Evolutionary conservation across 176 grass and related monocot species (phyloP).

Genomic region (Cenchrus purpureus): DNA sequence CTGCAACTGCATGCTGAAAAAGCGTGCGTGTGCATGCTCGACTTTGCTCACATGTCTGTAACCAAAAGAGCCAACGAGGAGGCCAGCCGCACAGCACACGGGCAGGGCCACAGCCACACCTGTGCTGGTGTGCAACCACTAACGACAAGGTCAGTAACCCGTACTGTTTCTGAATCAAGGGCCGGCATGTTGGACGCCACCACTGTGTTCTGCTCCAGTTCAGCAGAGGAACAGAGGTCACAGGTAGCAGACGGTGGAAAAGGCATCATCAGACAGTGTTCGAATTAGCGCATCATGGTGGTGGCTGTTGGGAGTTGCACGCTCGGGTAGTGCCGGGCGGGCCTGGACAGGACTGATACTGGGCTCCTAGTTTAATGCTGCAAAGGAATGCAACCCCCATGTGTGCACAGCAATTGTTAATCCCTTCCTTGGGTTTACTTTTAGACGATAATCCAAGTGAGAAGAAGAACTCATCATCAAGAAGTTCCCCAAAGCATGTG

Average conservation of each 20-base stretch:
- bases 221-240: slow-evolving; percentile 9
- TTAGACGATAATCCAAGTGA: background rate
- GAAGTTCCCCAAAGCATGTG: slow-evolving; percentile 13
- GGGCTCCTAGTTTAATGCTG: background rate
- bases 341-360: background rate
- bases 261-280: slow-evolving; percentile 35
- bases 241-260: background rate
- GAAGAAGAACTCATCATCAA: background rate
- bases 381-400: background rate
- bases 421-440: slow-evolving; percentile 2
- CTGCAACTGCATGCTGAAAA: background rate
- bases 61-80: background rate
- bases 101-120: background rate
- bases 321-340: background rate
- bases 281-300: slow-evolving; percentile 51
- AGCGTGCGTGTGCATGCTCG: background rate
- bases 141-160: slow-evolving; percentile 18
- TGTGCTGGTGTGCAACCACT: background rate
- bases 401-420: background rate
- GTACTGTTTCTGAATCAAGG: slow-evolving; percentile 37
- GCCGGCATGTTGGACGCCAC: slow-evolving; percentile 9
- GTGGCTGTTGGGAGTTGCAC: slow-evolving; percentile 40
- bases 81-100: background rate
- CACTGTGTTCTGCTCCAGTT: background rate
- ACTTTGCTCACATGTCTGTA: background rate